Percentiles rank a stretch among this genome's conserved stretches.
These are phyloP conservation scores for Lophiostoma macrostomum DNA, from an alignment of 495 filamentous ascomycete genomes.

Conservation along the genomic window DNA sequence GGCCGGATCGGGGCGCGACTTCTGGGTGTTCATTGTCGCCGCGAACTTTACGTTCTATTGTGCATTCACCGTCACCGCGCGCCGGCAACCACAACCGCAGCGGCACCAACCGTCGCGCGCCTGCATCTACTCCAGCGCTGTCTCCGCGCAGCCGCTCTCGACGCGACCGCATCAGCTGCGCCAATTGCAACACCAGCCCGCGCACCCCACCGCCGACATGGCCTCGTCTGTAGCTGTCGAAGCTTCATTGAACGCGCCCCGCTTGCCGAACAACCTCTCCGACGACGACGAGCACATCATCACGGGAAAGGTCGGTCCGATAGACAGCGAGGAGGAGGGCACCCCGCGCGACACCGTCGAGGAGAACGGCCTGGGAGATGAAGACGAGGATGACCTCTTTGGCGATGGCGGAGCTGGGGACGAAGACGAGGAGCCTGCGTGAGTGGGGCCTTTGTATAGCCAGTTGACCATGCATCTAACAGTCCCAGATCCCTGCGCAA, in stretches of 20 bases:
- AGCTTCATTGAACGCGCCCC: constrained; percentile 24
- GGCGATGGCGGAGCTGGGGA: constrained; percentile 45
- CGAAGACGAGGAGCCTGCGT: constrained; percentile 37
- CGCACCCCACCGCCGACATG: constrained; percentile 21
- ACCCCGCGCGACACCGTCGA: constrained; percentile 27
- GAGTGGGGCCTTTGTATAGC: constrained; percentile 24
- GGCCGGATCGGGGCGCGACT: neutral
- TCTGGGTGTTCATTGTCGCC: neutral
- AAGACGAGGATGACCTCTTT: constrained; percentile 41
- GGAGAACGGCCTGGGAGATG: constrained; percentile 25
- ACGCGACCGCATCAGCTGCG: neutral
- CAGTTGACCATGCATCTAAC: constrained; percentile 35
- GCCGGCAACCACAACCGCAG: too few relatives aligned
- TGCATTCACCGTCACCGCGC: too few relatives aligned
- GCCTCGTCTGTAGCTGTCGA: constrained; percentile 36
- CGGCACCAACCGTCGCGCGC: neutral
- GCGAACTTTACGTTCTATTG: constrained; percentile 8
- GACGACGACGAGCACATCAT: constrained; percentile 29
- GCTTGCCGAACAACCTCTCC: constrained; percentile 29
- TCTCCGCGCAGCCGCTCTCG: neutral
- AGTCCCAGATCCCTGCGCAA: constrained; percentile 47
- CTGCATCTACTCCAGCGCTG: neutral
- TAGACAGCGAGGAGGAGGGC: constrained; percentile 22
- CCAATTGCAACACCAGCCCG: neutral
- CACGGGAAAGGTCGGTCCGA: constrained; percentile 22